These are phyloP conservation scores for Tuber magnatum DNA, from an alignment of 495 filamentous ascomycete species.

Conservation along the genomic window DNA sequence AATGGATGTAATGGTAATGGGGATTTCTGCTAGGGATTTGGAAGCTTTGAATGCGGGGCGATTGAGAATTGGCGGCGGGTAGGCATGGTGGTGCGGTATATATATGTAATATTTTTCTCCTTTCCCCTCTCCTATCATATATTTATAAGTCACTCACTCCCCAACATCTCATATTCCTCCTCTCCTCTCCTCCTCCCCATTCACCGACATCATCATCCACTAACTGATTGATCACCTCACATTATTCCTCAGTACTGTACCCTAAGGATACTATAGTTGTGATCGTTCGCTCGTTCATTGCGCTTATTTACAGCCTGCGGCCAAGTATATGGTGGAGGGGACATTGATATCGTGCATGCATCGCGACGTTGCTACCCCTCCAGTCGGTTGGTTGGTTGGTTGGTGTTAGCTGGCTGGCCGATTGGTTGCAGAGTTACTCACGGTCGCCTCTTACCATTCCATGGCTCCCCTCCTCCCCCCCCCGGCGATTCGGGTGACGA, in stretches of 20 bases:
- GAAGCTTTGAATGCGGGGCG: not conserved
- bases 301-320: not conserved
- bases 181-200: not conserved
- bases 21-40: not conserved
- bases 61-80: not conserved
- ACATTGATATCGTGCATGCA: not conserved
- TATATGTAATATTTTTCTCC: not conserved
- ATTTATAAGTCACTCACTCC: slow-evolving; percentile 3
- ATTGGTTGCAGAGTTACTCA: not conserved
- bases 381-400: not conserved
- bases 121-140: not conserved
- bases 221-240: slow-evolving; percentile 2
- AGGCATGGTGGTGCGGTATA: not conserved
- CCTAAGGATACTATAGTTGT: no score
- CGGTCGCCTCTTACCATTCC: no score
- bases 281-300: not conserved
- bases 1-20: not conserved
- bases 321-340: not conserved
- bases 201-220: not conserved
- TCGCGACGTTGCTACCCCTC: not conserved
- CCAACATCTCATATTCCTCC: not conserved
- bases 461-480: no score
- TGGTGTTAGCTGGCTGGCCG: not conserved
- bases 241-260: not conserved
- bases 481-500: not conserved